Evolutionary conservation across 140 eudicot genomes (phyloP), one percentile per base, ranked within the genome.

Genomic region (Flaveria floridana): DNA sequence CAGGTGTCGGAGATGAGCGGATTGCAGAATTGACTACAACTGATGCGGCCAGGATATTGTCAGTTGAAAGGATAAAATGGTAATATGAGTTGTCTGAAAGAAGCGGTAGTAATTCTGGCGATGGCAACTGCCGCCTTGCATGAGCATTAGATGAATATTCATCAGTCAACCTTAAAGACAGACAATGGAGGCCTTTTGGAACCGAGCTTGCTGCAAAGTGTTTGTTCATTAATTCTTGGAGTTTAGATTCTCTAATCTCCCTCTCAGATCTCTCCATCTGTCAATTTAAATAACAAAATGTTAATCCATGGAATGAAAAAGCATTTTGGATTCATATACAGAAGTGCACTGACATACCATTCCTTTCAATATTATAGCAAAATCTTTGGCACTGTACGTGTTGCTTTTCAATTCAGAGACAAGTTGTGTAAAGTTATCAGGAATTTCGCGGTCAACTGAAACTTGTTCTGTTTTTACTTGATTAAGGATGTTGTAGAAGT

Each of bases 91-190:
- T 95, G 86, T 95, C 96, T 16, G 99, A 95, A 53, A 95, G 96
- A 78, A 91, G 58, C 16, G 99, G 99, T 39, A 95, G 99, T 59
- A 95, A 81, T 80, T 95, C 99, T 9, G 99, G 99, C 10, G 96
- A 83, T 26, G 99, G 99, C 66, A 95, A 77, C 85, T 95, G 99
- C 44, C 80, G 86, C 80, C 99, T 88, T 70, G 99, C 99, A 80
- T 88, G 99, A 70, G 99, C 99, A 84, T 95, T 95, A 12, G 96
- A 91, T 59, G 99, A 95, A 74, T 95, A 95, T 78, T 91, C 99
- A 71, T 95, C 99, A 2, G 97, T 91, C 82, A 95, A 81, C 74
- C 96, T 87, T 85, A 95, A 72, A 62, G 99, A 87, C 57, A 95
- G 92, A 80, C 99, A 95, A 74, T 95, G 99, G 71, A 95, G 83